phyloP scores from a whole-genome alignment of 2,329 filamentous ascomycete species.

The Alternaria rosae region DNA sequence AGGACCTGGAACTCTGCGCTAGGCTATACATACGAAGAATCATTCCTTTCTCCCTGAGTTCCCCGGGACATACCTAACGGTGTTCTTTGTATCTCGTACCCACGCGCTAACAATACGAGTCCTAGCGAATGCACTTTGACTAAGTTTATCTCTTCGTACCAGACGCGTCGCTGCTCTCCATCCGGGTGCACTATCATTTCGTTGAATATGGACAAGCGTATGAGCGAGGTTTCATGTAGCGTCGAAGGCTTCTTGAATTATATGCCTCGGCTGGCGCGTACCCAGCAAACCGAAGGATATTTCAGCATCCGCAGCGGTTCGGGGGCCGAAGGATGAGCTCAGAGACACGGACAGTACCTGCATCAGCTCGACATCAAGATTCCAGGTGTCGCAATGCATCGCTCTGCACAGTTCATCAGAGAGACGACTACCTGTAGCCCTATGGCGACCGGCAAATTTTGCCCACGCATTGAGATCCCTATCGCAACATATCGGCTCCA shows the following conservation, averaged over 20 bases:
- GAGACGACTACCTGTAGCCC: neutral
- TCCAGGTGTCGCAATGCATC: neutral
- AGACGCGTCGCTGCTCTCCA: neutral
- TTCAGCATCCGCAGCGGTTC: neutral
- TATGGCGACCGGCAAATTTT: neutral
- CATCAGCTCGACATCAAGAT: neutral
- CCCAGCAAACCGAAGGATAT: neutral
- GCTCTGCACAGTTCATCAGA: neutral
- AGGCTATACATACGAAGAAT: neutral
- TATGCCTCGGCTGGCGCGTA: neutral
- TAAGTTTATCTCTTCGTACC: too few relatives aligned
- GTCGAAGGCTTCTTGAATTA: neutral
- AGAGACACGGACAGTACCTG: neutral
- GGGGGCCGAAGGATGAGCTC: neutral
- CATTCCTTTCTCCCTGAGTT: neutral
- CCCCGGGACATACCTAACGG: neutral
- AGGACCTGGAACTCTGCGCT: too few relatives aligned
- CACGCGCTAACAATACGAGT: neutral
- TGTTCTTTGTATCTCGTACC: accelerated
- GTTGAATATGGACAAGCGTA: neutral
- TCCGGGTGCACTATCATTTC: neutral
- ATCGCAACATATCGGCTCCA: neutral
- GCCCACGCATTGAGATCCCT: neutral
- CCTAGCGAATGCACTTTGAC: neutral
- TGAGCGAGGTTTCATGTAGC: neutral